phyloP scores from a whole-genome alignment of 208 protist genomes.

The Acanthamoeba sp. region DNA sequence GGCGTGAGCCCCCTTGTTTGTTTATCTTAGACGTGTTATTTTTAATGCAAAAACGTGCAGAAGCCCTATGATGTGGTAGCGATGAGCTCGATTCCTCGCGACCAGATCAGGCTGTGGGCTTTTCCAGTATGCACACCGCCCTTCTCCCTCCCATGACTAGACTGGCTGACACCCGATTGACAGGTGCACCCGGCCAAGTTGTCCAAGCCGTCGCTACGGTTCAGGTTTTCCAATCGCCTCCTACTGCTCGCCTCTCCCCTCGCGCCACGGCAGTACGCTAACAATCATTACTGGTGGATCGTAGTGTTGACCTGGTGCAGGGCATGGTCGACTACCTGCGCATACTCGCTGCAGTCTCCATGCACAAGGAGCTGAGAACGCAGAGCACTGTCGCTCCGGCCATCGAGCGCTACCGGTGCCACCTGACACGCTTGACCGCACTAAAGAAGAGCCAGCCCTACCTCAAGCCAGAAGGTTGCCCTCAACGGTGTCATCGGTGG shows the following conservation, averaged over 20 bases:
- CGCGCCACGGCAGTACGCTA: too few species aligned
- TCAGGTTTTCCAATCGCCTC: not conserved
- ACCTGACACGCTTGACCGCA: not conserved
- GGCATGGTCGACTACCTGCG: not conserved
- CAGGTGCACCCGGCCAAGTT: constrained; percentile 13
- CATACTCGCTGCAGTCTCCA: not conserved
- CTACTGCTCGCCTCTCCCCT: not conserved
- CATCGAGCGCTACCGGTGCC: not conserved
- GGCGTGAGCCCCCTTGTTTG: not conserved
- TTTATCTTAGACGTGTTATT: not conserved
- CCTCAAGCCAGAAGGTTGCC: not conserved
- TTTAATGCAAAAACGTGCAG: not conserved
- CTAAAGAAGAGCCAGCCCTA: not conserved
- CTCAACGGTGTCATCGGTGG: not conserved
- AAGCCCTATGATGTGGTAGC: constrained; percentile 2
- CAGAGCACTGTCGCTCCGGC: not conserved
- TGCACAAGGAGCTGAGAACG: not conserved
- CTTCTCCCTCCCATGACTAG: not conserved
- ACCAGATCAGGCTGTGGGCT: not conserved
- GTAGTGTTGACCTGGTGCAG: not conserved
- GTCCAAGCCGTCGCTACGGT: not conserved
- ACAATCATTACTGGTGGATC: too few species aligned
- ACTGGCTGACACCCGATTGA: not conserved
- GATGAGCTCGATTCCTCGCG: not conserved
- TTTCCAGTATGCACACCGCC: not conserved